A percentile compares a stretch with the other conserved stretches of the same genome.
Conservation (phyloP, 2,329 filamentous ascomycete genomes). For the Pseudogymnoascus sp. region DNA sequence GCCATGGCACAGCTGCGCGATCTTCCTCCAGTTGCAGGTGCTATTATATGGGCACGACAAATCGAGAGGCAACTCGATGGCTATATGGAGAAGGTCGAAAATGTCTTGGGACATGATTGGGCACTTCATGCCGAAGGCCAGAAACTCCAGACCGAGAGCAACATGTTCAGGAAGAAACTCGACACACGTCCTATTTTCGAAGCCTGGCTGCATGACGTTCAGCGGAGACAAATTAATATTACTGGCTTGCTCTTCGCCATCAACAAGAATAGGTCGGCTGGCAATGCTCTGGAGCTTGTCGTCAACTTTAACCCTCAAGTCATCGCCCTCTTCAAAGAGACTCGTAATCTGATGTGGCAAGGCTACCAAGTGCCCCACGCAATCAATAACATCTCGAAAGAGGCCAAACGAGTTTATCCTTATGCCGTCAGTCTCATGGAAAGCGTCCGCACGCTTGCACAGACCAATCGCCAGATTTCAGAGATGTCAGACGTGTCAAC, state of each 20-base stretch:
- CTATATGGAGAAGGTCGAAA: slow-evolving; percentile 99
- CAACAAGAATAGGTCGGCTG: slow-evolving; percentile 77
- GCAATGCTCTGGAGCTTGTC: slow-evolving; percentile 76
- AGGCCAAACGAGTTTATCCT: slow-evolving; percentile 96
- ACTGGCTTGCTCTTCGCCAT: slow-evolving; percentile 89
- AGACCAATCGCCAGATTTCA: slow-evolving; percentile 76
- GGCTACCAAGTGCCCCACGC: slow-evolving; percentile 90
- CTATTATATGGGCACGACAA: slow-evolving; percentile 95
- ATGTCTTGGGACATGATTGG: slow-evolving; percentile 93
- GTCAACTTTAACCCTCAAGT: slow-evolving; percentile 98
- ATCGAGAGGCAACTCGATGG: slow-evolving; percentile 92
- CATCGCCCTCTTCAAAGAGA: slow-evolving; percentile 97
- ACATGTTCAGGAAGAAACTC: slow-evolving; percentile 90
- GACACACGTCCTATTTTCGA: slow-evolving; percentile 92
- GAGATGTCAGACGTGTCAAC: slow-evolving; percentile 83
- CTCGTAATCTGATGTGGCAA: slow-evolving; percentile 89
- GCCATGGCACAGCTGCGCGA: slow-evolving; percentile 97
- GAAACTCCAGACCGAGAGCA: slow-evolving; percentile 84
- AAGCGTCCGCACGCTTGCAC: slow-evolving; percentile 86
- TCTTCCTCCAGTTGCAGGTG: slow-evolving; percentile 88
- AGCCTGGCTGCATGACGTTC: slow-evolving; percentile 87
- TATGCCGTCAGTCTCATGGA: slow-evolving; percentile 98
- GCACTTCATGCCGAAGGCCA: slow-evolving; percentile 89
- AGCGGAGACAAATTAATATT: slow-evolving; percentile 81
- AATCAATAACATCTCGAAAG: slow-evolving; percentile 92